Evolutionary conservation across 116 monocot genomes (phyloP), one percentile per base, ranked within the genome.

Genomic region (Papilionanthe hybrid): DNA sequence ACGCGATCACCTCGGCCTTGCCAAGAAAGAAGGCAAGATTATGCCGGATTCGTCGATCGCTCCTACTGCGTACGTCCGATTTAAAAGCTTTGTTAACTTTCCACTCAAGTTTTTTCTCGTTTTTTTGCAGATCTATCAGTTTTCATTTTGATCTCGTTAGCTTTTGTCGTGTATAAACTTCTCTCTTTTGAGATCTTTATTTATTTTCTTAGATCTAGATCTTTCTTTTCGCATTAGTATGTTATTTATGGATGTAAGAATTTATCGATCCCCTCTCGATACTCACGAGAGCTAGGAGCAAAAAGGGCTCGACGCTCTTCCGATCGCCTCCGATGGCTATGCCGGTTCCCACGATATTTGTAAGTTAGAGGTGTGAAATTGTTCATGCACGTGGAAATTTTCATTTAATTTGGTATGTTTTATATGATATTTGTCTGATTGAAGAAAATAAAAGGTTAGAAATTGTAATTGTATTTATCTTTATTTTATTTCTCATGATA

Each of bases 21-120:
- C 87, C 90, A 18, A 79, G 89, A 75, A 94, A 94, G 86, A 58
- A 92, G 45, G 83, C 88, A 76, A 75, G 92, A 85, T 65, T 87
- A 19, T 90, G 88, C n/a, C 92, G 92, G 94, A 94, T 41, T 90
- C 85, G 45, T 80, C 80, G 1, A 78, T 85, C 29, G 43, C 78
- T 37, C 74, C 84, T 17, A 81, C 82, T n/a, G n/a, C 89, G 91
- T 93, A 83, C 81, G 11, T 5, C 42, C n/a, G 10, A 43, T 63
- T 22, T 27, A 0, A 9, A 25, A 25, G n/a, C 47, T 19, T 56
- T 37, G 28, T 71, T 28, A 0, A 10, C 3, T 18, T 43, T 42
- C 5, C 3, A 18, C 65, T 76, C 2, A 15, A 23, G 81, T 23
- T 41, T 10, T 74, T 3, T 72, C 13, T 72, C n/a, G n/a, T 42